Evolutionary conservation across 116 monocot genomes (phyloP).

Genomic region (Dioscorea cayenensis): DNA sequence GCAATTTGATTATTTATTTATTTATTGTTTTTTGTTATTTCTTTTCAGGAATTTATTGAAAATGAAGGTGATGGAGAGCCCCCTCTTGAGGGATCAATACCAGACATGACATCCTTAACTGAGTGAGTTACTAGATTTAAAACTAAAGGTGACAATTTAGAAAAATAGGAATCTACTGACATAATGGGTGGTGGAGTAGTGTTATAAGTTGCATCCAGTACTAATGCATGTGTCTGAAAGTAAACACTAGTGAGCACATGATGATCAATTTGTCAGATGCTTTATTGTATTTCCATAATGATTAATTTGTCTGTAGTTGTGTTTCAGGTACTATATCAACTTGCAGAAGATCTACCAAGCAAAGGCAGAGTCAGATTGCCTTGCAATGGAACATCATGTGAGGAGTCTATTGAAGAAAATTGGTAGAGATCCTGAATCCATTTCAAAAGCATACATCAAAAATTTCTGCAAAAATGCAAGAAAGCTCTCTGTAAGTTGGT

Average conservation of each 20-base stretch:
- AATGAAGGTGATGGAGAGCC: conserved; percentile 88
- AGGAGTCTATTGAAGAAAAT: conserved; percentile 65
- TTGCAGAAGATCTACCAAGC: conserved; percentile 94
- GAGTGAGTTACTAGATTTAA: conserved; percentile 55
- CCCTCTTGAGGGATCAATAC: conserved; percentile 97
- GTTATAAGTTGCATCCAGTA: too few species aligned
- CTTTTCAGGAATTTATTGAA: conserved; percentile 74
- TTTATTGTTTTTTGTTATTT: neutral
- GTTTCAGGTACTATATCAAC: conserved; percentile 66
- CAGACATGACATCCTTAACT: conserved; percentile 98
- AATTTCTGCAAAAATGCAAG: conserved; percentile 92
- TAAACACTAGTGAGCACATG: too few species aligned
- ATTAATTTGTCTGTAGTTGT: neutral
- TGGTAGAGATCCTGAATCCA: conserved; percentile 72
- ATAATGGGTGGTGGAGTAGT: too few species aligned
- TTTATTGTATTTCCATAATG: neutral
- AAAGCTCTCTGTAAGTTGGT: conserved; percentile 63
- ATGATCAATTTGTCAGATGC: neutral
- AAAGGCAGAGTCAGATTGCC: conserved; percentile 83
- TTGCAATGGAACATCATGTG: conserved; percentile 56
- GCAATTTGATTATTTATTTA: neutral
- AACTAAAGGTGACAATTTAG: neutral
- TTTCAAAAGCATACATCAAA: conserved; percentile 67
- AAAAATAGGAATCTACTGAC: neutral
- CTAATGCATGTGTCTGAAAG: too few species aligned